phyloP scores from a whole-genome alignment of 228 moss, liverwort and hornwort genomes.

The Sphagnum fallax region DNA sequence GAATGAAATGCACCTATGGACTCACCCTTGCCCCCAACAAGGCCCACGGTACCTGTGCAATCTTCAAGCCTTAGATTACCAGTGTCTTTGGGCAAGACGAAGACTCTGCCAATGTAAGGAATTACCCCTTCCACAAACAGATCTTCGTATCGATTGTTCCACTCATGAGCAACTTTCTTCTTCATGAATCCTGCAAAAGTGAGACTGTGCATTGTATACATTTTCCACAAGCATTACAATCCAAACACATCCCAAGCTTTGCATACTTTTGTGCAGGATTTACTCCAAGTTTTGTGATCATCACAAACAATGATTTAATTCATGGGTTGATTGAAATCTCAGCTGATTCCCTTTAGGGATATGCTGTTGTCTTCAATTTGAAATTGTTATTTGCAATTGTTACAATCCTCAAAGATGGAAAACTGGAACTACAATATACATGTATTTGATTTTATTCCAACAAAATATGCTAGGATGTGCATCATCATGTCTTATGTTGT shows the following conservation, averaged over 20 bases:
- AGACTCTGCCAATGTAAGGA: slow-evolving; percentile 32
- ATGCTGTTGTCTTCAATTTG: no score
- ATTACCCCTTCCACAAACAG: slow-evolving; percentile 22
- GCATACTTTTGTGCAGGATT: not conserved
- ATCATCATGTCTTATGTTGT: slow-evolving; percentile 19
- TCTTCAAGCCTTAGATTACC: slow-evolving; percentile 18
- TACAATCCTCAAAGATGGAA: no score
- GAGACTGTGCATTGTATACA: not conserved
- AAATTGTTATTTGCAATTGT: no score
- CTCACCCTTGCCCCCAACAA: slow-evolving; percentile 34
- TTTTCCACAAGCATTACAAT: not conserved
- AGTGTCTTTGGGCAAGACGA: slow-evolving; percentile 27
- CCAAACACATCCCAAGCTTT: not conserved
- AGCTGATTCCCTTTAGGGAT: no score
- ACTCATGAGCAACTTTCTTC: slow-evolving; percentile 3
- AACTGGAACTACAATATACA: not conserved
- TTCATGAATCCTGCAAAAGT: not conserved
- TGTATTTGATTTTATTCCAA: not conserved
- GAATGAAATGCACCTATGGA: slow-evolving; percentile 32
- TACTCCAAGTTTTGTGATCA: not conserved
- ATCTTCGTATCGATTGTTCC: slow-evolving; percentile 20
- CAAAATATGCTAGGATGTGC: not conserved
- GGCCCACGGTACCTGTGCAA: slow-evolving; percentile 27
- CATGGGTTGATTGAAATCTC: no score
- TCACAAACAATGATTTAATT: not conserved